Evolutionary conservation across 768 basidiomycete species (phyloP), one percentile per base, ranked within the genome.

Genomic region (Termitomyces sp.): DNA sequence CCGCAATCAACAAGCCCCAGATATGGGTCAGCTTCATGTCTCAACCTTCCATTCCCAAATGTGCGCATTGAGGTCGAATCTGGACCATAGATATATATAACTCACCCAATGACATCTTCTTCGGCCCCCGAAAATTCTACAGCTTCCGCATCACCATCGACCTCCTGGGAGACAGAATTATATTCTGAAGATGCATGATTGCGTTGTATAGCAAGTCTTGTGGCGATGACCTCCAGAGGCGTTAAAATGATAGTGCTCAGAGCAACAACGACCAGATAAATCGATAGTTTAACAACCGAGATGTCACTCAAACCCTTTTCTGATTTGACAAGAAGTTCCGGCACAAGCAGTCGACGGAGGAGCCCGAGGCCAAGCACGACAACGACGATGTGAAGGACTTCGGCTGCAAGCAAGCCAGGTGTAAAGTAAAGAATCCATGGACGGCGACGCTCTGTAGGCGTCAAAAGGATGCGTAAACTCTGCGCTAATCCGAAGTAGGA

Each of bases 91-190:
- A 37, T 27, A 66, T 3, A 32, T 27, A 64, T 8, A 17, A 61
- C 84, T 50, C 61, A 89, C 88, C 89, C 90, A 59, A 94, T 91
- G 17, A 94, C 91, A 61, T 94, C 91, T 64, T 94, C 91, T 27
- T 88, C 84, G 5, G 75, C 70, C 16, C 86, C 88, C 25, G 82
- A 76, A 62, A 83, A 93, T 61, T 89, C 88, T 5, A 73, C 69
- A 1, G 73, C 80, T 56, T 89, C 80, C 3, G 72, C 74, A 62
- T 88, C 85, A 6, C 81, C 83, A 40, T 86, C 85, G 17, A 82
- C 82, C 62, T 92, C 89, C 64, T 90, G 88, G 3, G 83, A 73
- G 30, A 89, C 82, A 1, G 88, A 85, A 60, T 89, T 88, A 64
- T 82, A 89, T 54, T 87, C 88, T 5, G 84, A 73, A 16, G 86